A percentile compares a stretch with the other conserved stretches of the same genome.
phyloP scores from a whole-genome alignment of 805 yeast genomes.

The Limtongia smithiae region DNA sequence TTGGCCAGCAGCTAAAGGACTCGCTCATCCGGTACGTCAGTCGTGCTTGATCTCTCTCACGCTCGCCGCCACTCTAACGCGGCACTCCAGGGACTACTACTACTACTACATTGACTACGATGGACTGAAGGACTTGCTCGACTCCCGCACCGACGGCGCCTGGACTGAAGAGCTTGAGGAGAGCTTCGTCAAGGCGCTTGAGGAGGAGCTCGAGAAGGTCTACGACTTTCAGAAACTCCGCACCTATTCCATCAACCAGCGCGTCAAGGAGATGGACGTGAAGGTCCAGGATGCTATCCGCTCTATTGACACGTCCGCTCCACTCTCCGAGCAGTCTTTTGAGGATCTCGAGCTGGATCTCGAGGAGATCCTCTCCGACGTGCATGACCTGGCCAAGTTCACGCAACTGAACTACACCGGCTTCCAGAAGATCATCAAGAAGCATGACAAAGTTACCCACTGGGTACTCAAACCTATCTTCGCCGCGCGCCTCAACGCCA shows the following conservation, averaged over 20 bases:
- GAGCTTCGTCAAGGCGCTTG: conserved; percentile 68
- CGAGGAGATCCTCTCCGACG: conserved; percentile 90
- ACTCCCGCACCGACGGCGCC: conserved; percentile 44
- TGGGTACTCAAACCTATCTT: conserved; percentile 85
- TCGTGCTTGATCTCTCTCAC: not conserved
- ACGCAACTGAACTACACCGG: conserved; percentile 94
- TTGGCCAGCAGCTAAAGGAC: conserved; percentile 88
- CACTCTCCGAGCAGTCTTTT: conserved; percentile 63
- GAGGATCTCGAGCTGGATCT: conserved; percentile 72
- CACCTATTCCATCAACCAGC: conserved; percentile 75
- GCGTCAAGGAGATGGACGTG: conserved; percentile 78
- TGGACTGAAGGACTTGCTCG: conserved; percentile 66
- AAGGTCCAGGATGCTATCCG: conserved; percentile 58
- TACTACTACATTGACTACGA: conserved; percentile 88
- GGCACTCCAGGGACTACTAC: conserved; percentile 29
- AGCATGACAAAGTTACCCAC: conserved; percentile 87
- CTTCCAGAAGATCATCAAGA: conserved; percentile 91
- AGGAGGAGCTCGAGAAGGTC: conserved; percentile 86
- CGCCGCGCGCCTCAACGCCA: conserved; percentile 86
- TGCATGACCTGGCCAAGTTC: conserved; percentile 93
- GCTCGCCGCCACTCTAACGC: not conserved
- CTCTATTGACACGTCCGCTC: conserved; percentile 39
- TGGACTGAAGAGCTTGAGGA: conserved; percentile 86
- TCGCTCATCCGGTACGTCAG: conserved; percentile 55
- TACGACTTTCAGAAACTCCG: conserved; percentile 88